Conservation (phyloP, 306 rosid genomes). For the Nissolia schottii region DNA sequence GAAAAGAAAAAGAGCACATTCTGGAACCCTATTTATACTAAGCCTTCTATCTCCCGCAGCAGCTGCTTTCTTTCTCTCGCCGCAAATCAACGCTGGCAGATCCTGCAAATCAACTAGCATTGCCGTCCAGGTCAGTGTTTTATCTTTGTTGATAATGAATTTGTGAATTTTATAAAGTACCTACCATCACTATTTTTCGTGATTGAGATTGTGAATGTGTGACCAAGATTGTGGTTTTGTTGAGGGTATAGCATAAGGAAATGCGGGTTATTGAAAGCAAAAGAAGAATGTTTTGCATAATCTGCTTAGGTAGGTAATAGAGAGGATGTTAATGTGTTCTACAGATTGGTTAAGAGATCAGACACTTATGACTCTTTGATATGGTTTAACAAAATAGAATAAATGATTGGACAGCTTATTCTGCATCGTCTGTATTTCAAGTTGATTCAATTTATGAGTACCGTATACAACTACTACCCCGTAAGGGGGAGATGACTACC, state of each 20-base stretch:
- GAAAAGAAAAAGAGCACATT: background rate
- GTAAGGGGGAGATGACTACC: background rate
- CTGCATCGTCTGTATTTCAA: background rate
- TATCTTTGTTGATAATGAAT: background rate
- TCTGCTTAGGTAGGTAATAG: constrained; percentile 17
- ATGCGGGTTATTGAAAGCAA: background rate
- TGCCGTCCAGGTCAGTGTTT: constrained; percentile 12
- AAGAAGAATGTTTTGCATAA: background rate
- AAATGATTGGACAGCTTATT: background rate
- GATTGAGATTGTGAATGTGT: background rate
- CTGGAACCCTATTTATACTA: constrained; percentile 16
- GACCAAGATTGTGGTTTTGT: constrained; percentile 8
- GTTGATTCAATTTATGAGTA: background rate
- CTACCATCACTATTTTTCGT: background rate
- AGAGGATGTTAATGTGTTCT: background rate
- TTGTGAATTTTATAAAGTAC: background rate
- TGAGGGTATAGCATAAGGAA: background rate
- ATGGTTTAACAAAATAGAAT: background rate
- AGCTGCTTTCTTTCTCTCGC: background rate
- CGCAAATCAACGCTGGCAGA: background rate
- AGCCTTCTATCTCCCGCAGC: background rate
- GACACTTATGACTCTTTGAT: background rate
- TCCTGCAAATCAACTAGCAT: background rate
- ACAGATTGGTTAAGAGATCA: constrained; percentile 14
- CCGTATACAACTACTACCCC: background rate